Evolutionary conservation across 192 early-diverging fungal species (phyloP).

Genomic region (Podila epicladia): DNA sequence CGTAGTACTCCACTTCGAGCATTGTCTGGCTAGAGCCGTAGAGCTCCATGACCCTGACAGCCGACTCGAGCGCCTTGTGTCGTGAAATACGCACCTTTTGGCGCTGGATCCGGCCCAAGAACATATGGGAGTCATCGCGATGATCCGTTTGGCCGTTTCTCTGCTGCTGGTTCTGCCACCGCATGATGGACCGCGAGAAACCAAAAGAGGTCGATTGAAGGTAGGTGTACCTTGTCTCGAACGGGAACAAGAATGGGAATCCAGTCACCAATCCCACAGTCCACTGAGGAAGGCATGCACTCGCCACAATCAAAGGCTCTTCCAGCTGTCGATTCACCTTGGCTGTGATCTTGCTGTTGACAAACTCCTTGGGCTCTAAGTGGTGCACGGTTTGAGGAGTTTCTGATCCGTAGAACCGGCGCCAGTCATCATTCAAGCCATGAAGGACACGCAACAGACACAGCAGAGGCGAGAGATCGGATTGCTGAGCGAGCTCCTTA

Average conservation of each 20-base stretch:
- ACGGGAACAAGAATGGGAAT: conserved; percentile 85
- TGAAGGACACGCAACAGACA: conserved; percentile 53
- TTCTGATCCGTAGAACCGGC: conserved; percentile 35
- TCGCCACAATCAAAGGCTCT: conserved; percentile 90
- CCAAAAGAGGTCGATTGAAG: conserved; percentile 90
- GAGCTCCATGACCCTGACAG: conserved; percentile 87
- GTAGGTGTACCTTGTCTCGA: conserved; percentile 81
- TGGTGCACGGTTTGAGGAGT: conserved; percentile 23
- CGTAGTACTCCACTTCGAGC: conserved; percentile 94
- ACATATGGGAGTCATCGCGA: conserved; percentile 53
- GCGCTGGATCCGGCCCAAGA: conserved; percentile 78
- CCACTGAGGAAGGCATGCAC: conserved; percentile 83
- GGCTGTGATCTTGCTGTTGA: conserved; percentile 84
- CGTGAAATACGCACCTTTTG: conserved; percentile 92
- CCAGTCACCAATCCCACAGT: conserved; percentile 65
- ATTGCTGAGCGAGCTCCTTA: conserved; percentile 24
- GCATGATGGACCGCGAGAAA: conserved; percentile 78
- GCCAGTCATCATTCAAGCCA: conserved; percentile 45
- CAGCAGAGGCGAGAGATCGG: conserved; percentile 46
- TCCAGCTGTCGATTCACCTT: conserved; percentile 89
- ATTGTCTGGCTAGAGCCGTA: conserved; percentile 74
- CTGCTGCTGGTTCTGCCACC: conserved; percentile 62
- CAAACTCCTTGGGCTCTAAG: conserved; percentile 60
- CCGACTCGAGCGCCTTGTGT: conserved; percentile 79
- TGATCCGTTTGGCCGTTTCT: conserved; percentile 53